Base-by-base conservation (phyloP, 371 early-diverging fungal genomes). In the Thermomucor indicae-seudaticae region DNA sequence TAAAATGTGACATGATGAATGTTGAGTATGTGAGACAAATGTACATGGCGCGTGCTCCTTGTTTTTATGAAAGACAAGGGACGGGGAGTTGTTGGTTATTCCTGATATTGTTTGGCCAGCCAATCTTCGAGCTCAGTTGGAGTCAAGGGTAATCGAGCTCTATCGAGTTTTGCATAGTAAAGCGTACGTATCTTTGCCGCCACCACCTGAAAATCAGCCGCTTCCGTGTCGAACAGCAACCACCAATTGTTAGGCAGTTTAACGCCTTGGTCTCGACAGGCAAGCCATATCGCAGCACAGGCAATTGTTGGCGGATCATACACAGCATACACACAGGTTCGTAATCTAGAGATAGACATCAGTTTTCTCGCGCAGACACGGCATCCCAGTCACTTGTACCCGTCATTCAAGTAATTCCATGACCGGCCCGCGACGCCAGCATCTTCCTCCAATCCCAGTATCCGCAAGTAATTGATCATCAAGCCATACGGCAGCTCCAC, bases 401-500 rank as follows among this genome's bases (percentile, higher is more conserved):
- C 72, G 53, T 96, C 96, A 62, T 96, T 94, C 50, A 94, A 55
- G 56, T 86, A 93, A 51, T 89, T 89, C 94, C 95, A 95, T 11
- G 96, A 92, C 17, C 73, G 67, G 48, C 91, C 91, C 1, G 89
- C 78, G 1, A 97, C 64, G 3, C 54, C 74, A 14, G 82, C 74
- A 51, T 92, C 78, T 19, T 84, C 83, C 22, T 88, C 83, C 24
- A 96, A 59, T 17, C 80, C 90, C 28, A 97, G 67, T 23, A 86
- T 81, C 46, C 86, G 85, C 54, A 96, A 61, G 65, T 96, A 97
- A 57, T 94, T 95, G 54, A 96, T 82, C 88, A 96, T 83, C 43
- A 92, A 75, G 14, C 90, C 92, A 61, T 97, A 94, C 2, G 97
- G 95, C 12, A 92, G 80, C 62, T 96, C 89, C 0, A 96, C 97